These are phyloP conservation scores for Cryptosporidium felis DNA, from an alignment of 169 alveolate species.

Conservation along the genomic window DNA sequence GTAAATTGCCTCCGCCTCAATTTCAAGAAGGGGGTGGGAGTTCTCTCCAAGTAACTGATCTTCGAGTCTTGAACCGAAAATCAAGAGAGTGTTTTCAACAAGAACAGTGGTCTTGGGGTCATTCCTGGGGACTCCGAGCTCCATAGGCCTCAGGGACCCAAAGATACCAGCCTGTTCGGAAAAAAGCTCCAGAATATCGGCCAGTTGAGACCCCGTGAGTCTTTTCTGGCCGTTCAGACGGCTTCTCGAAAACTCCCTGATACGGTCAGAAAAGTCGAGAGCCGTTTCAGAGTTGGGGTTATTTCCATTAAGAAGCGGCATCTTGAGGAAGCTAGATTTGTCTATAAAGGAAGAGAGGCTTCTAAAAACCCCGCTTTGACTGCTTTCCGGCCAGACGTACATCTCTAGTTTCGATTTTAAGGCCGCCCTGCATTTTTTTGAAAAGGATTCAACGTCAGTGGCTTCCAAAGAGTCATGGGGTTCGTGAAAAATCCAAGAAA, in stretches of 20 bases:
- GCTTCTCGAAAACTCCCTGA: too few species aligned
- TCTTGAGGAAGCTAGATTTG: not conserved
- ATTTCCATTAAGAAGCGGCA: conserved; percentile 2
- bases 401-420: conserved; percentile 23
- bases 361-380: not conserved
- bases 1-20: conserved; percentile 37
- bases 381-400: conserved; percentile 50
- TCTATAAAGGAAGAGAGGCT: conserved; percentile 11
- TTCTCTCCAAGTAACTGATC: not conserved
- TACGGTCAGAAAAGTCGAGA: too few species aligned
- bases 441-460: not conserved
- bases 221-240: not conserved
- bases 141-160: conserved; percentile 3
- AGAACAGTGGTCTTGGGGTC: conserved; percentile 3
- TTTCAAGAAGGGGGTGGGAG: conserved; percentile 23
- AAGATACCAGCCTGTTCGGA: conserved; percentile 6
- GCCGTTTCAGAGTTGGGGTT: too few species aligned
- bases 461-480: not conserved
- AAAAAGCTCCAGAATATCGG: conserved; percentile 6
- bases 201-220: conserved; percentile 23
- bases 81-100: conserved; percentile 34
- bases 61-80: conserved; percentile 29
- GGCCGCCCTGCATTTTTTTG: not conserved
- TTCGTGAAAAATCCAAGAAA: conserved; percentile 28
- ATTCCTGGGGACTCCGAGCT: not conserved